A percentile compares a stretch with the other conserved stretches of the same genome.
Evolutionary conservation across 257 asterid genomes (phyloP).

Genomic region (Solanum neorickii): DNA sequence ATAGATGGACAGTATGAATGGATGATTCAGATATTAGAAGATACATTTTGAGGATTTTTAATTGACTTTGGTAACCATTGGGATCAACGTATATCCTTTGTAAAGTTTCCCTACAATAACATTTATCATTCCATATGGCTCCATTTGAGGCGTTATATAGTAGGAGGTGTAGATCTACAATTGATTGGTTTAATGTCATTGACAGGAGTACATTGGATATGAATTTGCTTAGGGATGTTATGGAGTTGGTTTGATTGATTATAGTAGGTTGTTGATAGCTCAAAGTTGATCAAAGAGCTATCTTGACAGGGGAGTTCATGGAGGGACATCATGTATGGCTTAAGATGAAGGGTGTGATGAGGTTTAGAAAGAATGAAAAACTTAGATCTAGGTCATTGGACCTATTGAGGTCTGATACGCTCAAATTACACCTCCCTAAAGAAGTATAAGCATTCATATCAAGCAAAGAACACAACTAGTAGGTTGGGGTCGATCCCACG

Average conservation of each 20-base stretch:
- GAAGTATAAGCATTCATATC: too few species aligned
- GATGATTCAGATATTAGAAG: background rate
- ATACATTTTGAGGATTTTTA: background rate
- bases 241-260: background rate
- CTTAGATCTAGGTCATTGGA: background rate
- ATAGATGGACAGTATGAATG: too few species aligned
- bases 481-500: too few species aligned
- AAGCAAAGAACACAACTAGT: too few species aligned
- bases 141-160: background rate
- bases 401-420: background rate
- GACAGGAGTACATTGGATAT: too few species aligned
- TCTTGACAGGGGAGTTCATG: background rate
- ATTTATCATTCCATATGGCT: background rate
- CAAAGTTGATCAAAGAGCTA: background rate
- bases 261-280: background rate
- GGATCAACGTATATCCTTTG: background rate
- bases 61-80: background rate
- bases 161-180: too few species aligned
- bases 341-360: background rate
- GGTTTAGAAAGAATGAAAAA: background rate
- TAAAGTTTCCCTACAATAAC: background rate
- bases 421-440: too few species aligned
- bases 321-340: background rate
- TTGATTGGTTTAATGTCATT: too few species aligned
- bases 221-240: background rate